These are phyloP conservation scores for Aspergillus olivimuriae DNA, from an alignment of 495 filamentous ascomycete species.

Conservation along the genomic window DNA sequence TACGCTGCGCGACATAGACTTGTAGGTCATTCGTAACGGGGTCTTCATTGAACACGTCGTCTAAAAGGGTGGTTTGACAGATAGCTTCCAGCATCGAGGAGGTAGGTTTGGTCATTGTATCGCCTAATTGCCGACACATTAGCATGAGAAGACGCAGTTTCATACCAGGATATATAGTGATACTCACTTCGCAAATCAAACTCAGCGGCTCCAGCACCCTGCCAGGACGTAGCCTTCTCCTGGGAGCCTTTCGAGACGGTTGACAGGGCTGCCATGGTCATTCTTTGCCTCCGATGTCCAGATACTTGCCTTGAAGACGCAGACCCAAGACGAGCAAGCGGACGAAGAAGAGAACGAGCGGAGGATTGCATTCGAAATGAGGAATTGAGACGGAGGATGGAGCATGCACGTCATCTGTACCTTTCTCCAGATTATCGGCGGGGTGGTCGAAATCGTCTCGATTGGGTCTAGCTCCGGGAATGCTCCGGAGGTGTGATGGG, in stretches of 20 bases:
- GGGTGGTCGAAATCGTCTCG: too few relatives aligned
- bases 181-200: conserved; percentile 52
- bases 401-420: too few relatives aligned
- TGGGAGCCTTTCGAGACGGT: conserved; percentile 13
- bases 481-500: too few relatives aligned
- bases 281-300: conserved; percentile 7
- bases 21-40: conserved; percentile 70
- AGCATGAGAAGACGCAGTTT: conserved; percentile 1
- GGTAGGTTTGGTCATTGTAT: conserved; percentile 85
- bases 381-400: background rate
- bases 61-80: conserved; percentile 52
- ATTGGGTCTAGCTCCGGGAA: too few relatives aligned
- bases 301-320: conserved; percentile 1
- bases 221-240: conserved; percentile 44
- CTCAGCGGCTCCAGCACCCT: conserved; percentile 53
- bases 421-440: too few relatives aligned
- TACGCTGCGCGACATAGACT: conserved; percentile 59
- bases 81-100: conserved; percentile 67
- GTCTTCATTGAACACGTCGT: conserved; percentile 84
- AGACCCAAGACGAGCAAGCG: conserved; percentile 3
- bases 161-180: conserved; percentile 2
- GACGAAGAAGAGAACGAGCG: conserved; percentile 12
- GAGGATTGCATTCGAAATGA: conserved; percentile 11
- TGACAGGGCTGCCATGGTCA: conserved; percentile 22
- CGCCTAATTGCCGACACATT: conserved; percentile 30